phyloP scores from a whole-genome alignment of 495 filamentous ascomycete species.

The Penicillium tannophilum region DNA sequence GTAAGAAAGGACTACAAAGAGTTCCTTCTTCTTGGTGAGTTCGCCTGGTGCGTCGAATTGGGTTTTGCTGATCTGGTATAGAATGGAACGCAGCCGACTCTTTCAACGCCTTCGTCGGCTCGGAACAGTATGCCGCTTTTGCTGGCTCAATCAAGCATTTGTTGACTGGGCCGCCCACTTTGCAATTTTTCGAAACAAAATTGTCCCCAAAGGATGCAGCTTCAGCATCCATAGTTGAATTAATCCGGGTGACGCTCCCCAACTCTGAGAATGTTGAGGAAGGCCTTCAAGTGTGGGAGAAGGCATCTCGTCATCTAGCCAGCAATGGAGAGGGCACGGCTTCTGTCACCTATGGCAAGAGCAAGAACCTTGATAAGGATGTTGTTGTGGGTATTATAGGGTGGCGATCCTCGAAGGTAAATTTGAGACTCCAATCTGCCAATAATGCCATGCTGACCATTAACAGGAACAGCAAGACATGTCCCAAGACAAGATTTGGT shows the following conservation, averaged over 20 bases:
- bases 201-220: conserved; percentile 1
- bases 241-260: neutral
- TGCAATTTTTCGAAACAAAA: conserved; percentile 15
- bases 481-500: neutral
- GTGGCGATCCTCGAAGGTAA: conserved; percentile 15
- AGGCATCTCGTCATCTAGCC: neutral
- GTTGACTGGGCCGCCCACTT: conserved; percentile 1
- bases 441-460: neutral
- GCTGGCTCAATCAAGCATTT: neutral
- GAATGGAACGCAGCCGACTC: conserved; percentile 11
- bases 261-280: neutral
- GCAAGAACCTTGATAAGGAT: conserved; percentile 9
- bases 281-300: conserved; percentile 3
- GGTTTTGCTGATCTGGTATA: neutral
- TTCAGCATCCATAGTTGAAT: conserved; percentile 5
- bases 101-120: conserved; percentile 10
- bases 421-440: neutral
- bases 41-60: neutral
- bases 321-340: neutral
- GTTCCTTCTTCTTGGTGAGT: conserved; percentile 11
- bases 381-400: conserved; percentile 13
- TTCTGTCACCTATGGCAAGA: conserved; percentile 8
- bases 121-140: conserved; percentile 1
- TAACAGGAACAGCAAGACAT: neutral
- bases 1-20: conserved; percentile 6